These are phyloP conservation scores for Ophiostoma triangulosporum DNA, from an alignment of 2,329 filamentous ascomycete species.

Conservation along the genomic window DNA sequence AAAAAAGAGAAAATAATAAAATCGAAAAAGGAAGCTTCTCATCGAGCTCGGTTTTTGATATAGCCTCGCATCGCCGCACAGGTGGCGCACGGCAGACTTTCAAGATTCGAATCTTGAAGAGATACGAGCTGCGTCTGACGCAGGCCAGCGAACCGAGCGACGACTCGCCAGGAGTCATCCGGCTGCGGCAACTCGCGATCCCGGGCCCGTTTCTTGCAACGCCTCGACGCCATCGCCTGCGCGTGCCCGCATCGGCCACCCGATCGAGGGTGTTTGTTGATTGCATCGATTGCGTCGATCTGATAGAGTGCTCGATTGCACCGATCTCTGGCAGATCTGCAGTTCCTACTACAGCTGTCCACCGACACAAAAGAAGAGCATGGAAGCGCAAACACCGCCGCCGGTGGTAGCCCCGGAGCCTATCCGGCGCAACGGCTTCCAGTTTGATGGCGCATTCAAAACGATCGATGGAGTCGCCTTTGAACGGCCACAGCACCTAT, in stretches of 20 bases:
- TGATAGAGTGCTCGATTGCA: no score
- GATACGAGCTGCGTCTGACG: neutral
- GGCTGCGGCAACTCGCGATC: no score
- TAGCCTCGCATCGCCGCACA: neutral
- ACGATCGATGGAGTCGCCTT: conserved; percentile 15
- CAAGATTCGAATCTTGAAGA: neutral
- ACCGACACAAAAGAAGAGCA: neutral
- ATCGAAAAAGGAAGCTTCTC: conserved; percentile 8
- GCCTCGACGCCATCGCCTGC: no score
- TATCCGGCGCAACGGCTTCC: conserved; percentile 20
- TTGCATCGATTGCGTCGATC: no score
- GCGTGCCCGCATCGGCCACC: no score
- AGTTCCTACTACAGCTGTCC: no score
- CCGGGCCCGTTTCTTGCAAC: no score
- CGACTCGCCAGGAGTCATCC: neutral
- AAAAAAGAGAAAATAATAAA: conserved; percentile 11
- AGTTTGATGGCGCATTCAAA: conserved; percentile 18
- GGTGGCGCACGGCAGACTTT: neutral
- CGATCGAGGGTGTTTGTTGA: no score
- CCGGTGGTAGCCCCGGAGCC: conserved; percentile 11
- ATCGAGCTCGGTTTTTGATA: neutral
- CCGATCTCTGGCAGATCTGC: no score
- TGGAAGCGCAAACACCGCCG: conserved; percentile 2
- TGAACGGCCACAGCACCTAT: conserved; percentile 14
- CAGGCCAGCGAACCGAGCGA: neutral